Evolutionary conservation across 2,329 filamentous ascomycete species (phyloP), one percentile per base, ranked within the genome.

Genomic region (Cercospora brassicicola): DNA sequence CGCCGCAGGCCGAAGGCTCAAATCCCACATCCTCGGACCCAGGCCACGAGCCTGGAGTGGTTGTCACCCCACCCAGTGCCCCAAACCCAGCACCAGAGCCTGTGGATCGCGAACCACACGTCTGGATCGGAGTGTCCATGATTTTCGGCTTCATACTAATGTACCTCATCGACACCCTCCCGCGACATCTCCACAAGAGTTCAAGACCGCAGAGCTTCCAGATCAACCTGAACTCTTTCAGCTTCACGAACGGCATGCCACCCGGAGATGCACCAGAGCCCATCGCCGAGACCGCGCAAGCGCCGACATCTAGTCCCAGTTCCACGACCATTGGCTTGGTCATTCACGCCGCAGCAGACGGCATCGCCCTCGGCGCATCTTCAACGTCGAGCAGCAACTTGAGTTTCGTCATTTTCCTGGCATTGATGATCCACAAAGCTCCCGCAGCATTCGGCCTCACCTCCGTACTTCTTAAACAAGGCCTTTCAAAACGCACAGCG

Each of bases 401-500:
- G 10, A 93, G 92, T 39, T 88, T 98, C 68, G 92, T 99, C 74
- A 93, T 99, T 45, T 99, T 99, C 79, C 81, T 97, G 48, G 95
- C 95, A 10, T 95, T 99, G 73, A 96, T 99, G 91, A 88, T 98
- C 5, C 95, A 99, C 81, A 99, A 98, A 93, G 1, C 77, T 9
- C 94, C 77, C 92, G 95, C 95, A 1, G 94, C 95, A 0, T 99
- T 99, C 81, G 95, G 95, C 0, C 82, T 99, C 59, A 98, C 94
- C 0, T 94, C 93, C 1, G 88, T 97, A 1, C 82, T 99, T 57
- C 84, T 99, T 57, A 96, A 94, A 79, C 93, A 97, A 77, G 95
- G 95, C 0, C 83, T 98, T 0, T 93, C 91, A 11, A 98, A 96
- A 79, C 89, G 94, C 53, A 90, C 89, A 9, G 92, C 93, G 0